Base-by-base conservation (phyloP, 2,329 filamentous ascomycete species). In the Sclerotinia subarctica region DNA sequence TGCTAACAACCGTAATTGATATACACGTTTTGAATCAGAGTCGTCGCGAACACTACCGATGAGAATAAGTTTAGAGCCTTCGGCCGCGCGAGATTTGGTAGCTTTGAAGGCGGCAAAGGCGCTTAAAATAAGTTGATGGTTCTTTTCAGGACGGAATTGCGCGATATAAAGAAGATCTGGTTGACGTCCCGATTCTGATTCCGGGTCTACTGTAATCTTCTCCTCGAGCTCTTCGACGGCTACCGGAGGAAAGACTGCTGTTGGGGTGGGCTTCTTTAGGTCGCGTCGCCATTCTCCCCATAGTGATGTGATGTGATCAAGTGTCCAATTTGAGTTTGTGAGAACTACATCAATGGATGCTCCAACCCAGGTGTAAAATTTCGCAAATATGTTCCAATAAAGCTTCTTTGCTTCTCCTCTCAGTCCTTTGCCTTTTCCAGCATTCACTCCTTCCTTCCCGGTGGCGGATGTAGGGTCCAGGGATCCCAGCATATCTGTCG, bases 311-410 rank as follows among this genome's bases (percentile, higher is more conserved):
- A 98, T 90, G 76, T 98, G 93, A 1, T 81, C 85, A 72, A 95
- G 90, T 0, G 95, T 99, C 95, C 95, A 99, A 69, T 86, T 92
- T 6, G 93, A 97, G 79, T 99, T 99, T 69, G 95, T 97, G 92
- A 98, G 97, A 73, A 98, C 94, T 0, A 97, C 87, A 76, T 99
- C 94, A 56, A 97, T 87, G 21, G 90, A 89, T 29, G 90, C 86
- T 29, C 95, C 95, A 56, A 96, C 90, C 80, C 86, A 88, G 57
- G 90, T 89, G 80, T 99, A 99, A 2, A 96, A 78, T 56, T 82
- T 81, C 0, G 95, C 94, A 76, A 99, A 99, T 1, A 90, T 76
- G 71, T 88, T 82, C 95, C 95, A 99, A 81, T 99, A 99, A 21
- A 84, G 78, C 73, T 86, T 88, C 82, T 99, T 99, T 62, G 82